Percentiles rank a stretch among this genome's conserved stretches.
Evolutionary conservation across 768 basidiomycete genomes (phyloP).

Genomic region (Boletus eberwhitei): DNA sequence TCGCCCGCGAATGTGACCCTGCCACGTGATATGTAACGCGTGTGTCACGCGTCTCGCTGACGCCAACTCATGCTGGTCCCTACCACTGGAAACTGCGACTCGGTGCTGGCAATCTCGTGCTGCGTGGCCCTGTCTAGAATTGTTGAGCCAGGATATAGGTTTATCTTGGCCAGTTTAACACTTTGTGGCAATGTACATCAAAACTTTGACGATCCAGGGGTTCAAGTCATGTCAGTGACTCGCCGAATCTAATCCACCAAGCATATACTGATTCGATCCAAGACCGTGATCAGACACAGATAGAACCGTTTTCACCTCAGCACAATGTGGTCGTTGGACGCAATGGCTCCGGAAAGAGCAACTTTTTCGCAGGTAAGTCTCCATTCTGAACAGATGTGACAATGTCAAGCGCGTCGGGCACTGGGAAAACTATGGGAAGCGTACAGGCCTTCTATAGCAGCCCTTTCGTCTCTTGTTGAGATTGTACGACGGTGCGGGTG

Average conservation of each 20-base stretch:
- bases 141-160: background rate
- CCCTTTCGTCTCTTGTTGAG: background rate
- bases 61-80: background rate
- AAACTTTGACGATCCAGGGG: conserved; percentile 87
- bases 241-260: background rate
- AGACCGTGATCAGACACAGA: conserved; percentile 87
- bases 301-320: conserved; percentile 90
- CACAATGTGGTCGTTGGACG: conserved; percentile 97
- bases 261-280: conserved; percentile 7
- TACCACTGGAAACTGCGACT: background rate
- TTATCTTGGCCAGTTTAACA: background rate
- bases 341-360: conserved; percentile 98
- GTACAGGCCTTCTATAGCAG: background rate
- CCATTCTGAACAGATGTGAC: background rate
- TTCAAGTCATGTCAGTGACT: conserved; percentile 88
- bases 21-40: conserved; percentile 25
- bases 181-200: conserved; percentile 63
- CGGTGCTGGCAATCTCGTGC: background rate
- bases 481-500: background rate
- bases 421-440: background rate
- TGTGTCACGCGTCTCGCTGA: conserved; percentile 4
- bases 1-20: conserved; percentile 20
- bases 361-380: conserved; percentile 88
- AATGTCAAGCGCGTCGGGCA: background rate
- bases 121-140: background rate